These are phyloP conservation scores for Xerocomus brunneocitrinus DNA, from an alignment of 768 basidiomycete genomes.

Conservation along the genomic window DNA sequence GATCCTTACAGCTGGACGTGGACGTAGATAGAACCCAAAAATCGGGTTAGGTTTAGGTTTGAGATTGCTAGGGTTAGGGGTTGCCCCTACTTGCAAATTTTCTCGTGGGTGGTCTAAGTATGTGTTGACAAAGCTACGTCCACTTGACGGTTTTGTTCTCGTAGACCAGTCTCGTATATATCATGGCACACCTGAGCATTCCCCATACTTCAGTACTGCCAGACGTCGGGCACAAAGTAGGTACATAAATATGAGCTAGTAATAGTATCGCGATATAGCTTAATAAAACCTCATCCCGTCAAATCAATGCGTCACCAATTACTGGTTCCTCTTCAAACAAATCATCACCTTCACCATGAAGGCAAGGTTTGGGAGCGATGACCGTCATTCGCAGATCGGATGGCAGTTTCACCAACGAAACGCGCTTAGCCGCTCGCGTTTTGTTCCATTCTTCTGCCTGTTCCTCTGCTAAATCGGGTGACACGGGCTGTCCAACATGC, in stretches of 20 bases:
- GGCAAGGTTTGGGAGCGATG: conserved; percentile 17
- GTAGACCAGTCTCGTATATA: no score
- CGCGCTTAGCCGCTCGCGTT: conserved; percentile 80
- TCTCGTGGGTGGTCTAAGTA: no score
- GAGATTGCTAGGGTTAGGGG: conserved; percentile 18
- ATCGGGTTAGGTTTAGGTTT: conserved; percentile 33
- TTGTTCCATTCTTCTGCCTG: conserved; percentile 88
- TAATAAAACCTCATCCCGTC: conserved; percentile 7
- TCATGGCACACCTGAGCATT: no score
- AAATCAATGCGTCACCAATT: background rate
- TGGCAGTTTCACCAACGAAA: conserved; percentile 74
- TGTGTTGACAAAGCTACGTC: no score
- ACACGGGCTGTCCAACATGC: conserved; percentile 46
- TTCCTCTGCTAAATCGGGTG: conserved; percentile 50
- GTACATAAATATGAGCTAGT: conserved; percentile 8
- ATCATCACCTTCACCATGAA: background rate
- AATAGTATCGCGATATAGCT: background rate
- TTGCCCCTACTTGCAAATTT: background rate
- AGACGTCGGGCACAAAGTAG: background rate
- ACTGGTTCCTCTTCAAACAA: conserved; percentile 10
- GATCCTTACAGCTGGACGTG: background rate
- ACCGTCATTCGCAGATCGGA: conserved; percentile 39
- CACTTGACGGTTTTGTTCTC: no score
- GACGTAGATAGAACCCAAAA: conserved; percentile 23
- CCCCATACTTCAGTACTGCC: no score